Percentiles rank a stretch among this genome's conserved stretches.
Evolutionary conservation across 2,329 filamentous ascomycete genomes (phyloP).

Genomic region (Cladorrhinum sp.): DNA sequence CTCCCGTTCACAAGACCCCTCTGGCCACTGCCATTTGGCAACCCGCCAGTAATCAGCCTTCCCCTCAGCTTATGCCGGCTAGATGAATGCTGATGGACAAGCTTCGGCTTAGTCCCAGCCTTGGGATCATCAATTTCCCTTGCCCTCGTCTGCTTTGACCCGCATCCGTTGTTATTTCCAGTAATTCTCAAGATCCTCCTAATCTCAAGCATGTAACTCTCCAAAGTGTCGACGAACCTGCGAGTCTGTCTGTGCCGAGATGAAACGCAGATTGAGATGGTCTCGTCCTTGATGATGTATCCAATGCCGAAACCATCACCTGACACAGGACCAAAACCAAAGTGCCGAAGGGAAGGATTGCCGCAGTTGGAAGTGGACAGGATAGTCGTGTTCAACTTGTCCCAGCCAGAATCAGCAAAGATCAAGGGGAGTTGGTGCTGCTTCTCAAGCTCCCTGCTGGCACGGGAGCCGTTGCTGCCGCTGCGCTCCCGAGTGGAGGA

Average conservation of each 20-base stretch:
- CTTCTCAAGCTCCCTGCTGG: conserved; percentile 17
- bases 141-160: conserved; percentile 43
- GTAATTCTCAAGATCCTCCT: conserved; percentile 76
- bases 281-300: conserved; percentile 97
- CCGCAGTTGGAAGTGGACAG: conserved; percentile 98
- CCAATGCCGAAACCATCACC: conserved; percentile 95
- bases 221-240: conserved; percentile 83
- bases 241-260: conserved; percentile 93
- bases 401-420: conserved; percentile 88
- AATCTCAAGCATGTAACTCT: conserved; percentile 88
- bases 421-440: conserved; percentile 65
- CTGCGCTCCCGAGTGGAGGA: conserved; percentile 41
- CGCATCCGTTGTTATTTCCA: conserved; percentile 37
- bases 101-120: neutral
- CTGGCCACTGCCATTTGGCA: conserved; percentile 35
- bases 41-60: conserved; percentile 63
- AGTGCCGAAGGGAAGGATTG: conserved; percentile 90
- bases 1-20: conserved; percentile 46
- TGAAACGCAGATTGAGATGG: conserved; percentile 84
- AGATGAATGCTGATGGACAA: neutral
- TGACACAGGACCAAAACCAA: conserved; percentile 92
- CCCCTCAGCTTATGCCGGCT: conserved; percentile 67
- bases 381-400: conserved; percentile 91
- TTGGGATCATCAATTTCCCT: conserved; percentile 50
- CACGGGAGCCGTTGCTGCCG: conserved; percentile 52